phyloP scores from a whole-genome alignment of 78 protist species.

The Polysphondylium violaceum region DNA sequence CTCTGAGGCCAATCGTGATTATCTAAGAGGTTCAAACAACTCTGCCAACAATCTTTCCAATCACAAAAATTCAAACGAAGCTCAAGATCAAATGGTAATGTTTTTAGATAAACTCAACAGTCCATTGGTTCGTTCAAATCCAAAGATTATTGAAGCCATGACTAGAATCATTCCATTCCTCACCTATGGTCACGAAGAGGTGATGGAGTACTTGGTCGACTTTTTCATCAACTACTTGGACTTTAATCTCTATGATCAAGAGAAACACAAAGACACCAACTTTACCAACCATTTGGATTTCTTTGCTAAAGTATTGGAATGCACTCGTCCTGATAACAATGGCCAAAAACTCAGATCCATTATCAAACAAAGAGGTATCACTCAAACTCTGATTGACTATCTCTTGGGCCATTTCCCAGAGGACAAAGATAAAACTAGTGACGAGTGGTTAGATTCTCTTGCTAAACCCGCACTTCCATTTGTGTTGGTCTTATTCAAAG shows the following conservation, averaged over 20 bases:
- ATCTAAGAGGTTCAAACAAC: not conserved
- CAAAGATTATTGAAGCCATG: conserved; percentile 51
- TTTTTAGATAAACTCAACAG: conserved; percentile 63
- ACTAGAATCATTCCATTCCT: conserved; percentile 88
- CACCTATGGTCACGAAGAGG: conserved; percentile 72
- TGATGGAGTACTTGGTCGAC: conserved; percentile 10
- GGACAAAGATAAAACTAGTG: not conserved
- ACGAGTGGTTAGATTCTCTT: conserved; percentile 77
- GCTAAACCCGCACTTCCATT: conserved; percentile 81
- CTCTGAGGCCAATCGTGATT: conserved; percentile 46
- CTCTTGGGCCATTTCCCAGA: conserved; percentile 14
- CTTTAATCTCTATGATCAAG: conserved; percentile 2
- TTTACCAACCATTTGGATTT: conserved; percentile 17
- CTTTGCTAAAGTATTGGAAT: conserved; percentile 22
- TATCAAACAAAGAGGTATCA: conserved; percentile 32
- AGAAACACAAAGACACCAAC: conserved; percentile 11
- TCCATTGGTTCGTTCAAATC: conserved; percentile 33
- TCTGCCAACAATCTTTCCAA: not conserved
- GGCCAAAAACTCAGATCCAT: conserved; percentile 30
- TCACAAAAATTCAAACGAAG: conserved; percentile 8
- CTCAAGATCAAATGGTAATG: conserved; percentile 61
- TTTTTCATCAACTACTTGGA: conserved; percentile 5
- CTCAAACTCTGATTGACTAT: conserved; percentile 3
- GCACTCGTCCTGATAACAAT: conserved; percentile 37
- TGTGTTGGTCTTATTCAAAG: conserved; percentile 78